phyloP scores from a whole-genome alignment of 441 rosid genomes.

The Erodium trifolium region DNA sequence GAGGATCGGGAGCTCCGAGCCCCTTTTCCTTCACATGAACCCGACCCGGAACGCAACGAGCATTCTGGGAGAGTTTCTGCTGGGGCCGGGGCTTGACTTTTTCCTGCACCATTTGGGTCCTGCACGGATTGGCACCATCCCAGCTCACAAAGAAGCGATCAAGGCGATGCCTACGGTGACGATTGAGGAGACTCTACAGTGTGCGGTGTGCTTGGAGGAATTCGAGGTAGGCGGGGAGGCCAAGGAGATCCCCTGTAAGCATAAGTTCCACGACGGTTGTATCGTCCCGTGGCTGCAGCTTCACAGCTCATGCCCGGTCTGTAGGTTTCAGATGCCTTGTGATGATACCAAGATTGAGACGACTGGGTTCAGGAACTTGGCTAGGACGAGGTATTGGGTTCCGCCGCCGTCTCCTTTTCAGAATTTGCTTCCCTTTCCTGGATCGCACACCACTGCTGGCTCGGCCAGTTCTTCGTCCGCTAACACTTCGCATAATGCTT shows the following conservation, averaged over 20 bases:
- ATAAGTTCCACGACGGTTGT: constrained; percentile 53
- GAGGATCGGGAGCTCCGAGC: constrained; percentile 29
- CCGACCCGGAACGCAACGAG: constrained; percentile 16
- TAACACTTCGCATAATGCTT: not conserved
- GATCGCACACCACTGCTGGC: constrained; percentile 19
- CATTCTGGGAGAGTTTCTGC: constrained; percentile 46
- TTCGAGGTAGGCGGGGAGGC: constrained; percentile 44
- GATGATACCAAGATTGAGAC: constrained; percentile 42
- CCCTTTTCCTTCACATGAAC: constrained; percentile 4
- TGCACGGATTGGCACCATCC: constrained; percentile 56
- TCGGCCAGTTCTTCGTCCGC: no score
- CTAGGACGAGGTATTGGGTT: constrained; percentile 26
- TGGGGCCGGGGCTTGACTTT: constrained; percentile 69
- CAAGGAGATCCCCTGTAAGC: constrained; percentile 67
- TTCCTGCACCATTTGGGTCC: constrained; percentile 63
- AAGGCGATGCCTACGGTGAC: constrained; percentile 47
- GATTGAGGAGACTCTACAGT: constrained; percentile 38
- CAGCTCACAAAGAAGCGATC: constrained; percentile 54
- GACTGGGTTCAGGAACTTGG: constrained; percentile 15
- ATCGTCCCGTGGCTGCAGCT: constrained; percentile 71
- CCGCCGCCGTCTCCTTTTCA: constrained; percentile 35
- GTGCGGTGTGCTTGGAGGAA: constrained; percentile 52
- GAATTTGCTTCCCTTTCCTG: constrained; percentile 28
- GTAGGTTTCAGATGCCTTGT: constrained; percentile 55
- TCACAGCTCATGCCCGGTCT: constrained; percentile 79